Percentiles rank a stretch among this genome's conserved stretches.
These are phyloP conservation scores for Phaffomyces opuntiae DNA, from an alignment of 805 yeast genomes.

Conservation along the genomic window DNA sequence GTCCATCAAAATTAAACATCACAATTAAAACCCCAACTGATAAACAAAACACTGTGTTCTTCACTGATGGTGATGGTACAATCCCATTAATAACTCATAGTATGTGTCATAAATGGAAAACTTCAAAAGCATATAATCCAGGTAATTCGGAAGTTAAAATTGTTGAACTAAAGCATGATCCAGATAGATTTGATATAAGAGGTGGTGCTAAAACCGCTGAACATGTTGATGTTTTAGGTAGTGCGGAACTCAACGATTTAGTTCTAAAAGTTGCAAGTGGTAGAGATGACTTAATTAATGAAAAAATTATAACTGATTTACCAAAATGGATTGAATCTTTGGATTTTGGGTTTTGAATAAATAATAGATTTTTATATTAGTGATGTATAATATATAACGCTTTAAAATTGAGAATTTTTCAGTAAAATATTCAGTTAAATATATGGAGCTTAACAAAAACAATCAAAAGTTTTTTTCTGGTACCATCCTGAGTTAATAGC, in stretches of 20 bases:
- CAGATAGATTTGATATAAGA: constrained; percentile 86
- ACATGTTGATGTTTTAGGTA: constrained; percentile 93
- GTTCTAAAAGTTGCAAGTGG: constrained; percentile 81
- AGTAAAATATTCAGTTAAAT: too few species aligned
- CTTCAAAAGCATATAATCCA: constrained; percentile 70
- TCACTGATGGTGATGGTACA: constrained; percentile 96
- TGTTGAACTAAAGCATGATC: constrained; percentile 90
- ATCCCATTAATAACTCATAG: constrained; percentile 80
- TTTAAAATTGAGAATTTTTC: too few species aligned
- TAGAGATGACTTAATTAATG: constrained; percentile 57
- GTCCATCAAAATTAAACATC: constrained; percentile 48
- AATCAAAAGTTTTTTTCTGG: too few species aligned
- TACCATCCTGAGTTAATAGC: too few species aligned
- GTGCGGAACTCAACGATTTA: constrained; percentile 86
- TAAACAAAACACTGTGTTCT: constrained; percentile 55
- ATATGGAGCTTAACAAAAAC: too few species aligned
- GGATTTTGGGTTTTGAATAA: constrained; percentile 3
- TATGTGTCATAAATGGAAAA: constrained; percentile 89
- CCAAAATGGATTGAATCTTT: constrained; percentile 45
- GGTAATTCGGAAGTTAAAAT: constrained; percentile 64
- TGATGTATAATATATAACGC: too few species aligned
- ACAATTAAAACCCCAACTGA: constrained; percentile 61
- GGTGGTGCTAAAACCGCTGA: constrained; percentile 98
- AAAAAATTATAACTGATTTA: constrained; percentile 51
- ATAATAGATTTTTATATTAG: too few species aligned